A percentile compares a stretch with the other conserved stretches of the same genome.
These are phyloP conservation scores for Cystobasidium onofrii DNA, from an alignment of 768 basidiomycete genomes.

Conservation along the genomic window DNA sequence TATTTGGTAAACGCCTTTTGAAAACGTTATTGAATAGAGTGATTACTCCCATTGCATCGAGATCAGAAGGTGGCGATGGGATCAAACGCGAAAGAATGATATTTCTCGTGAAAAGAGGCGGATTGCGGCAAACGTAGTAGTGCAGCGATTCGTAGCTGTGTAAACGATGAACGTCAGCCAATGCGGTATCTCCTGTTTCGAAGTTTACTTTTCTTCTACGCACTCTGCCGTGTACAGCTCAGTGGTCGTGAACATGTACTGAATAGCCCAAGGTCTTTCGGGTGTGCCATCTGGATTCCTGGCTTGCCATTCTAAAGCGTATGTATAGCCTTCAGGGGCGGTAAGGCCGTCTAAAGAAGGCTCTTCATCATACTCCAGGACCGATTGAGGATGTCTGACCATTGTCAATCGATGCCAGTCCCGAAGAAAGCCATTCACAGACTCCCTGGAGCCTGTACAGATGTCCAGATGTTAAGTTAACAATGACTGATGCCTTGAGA, in stretches of 20 bases:
- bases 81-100: background rate
- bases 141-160: conserved; percentile 2
- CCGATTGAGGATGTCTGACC: background rate
- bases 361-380: background rate
- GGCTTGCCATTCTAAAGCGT: background rate
- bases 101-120: background rate
- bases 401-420: background rate
- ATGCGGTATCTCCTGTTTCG: background rate
- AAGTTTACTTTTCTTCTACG: background rate
- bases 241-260: background rate
- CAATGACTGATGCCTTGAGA: too few species aligned
- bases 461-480: too few species aligned
- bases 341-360: background rate
- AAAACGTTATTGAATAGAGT: background rate
- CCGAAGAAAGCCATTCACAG: background rate
- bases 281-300: background rate
- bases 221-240: background rate
- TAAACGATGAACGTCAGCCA: background rate
- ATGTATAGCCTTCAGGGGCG: background rate
- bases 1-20: background rate
- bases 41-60: background rate
- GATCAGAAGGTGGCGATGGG: background rate
- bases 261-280: background rate
- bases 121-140: background rate
- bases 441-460: background rate